Evolutionary conservation across 176 grass and related monocot species (phyloP).

Genomic region (Avena sativa): DNA sequence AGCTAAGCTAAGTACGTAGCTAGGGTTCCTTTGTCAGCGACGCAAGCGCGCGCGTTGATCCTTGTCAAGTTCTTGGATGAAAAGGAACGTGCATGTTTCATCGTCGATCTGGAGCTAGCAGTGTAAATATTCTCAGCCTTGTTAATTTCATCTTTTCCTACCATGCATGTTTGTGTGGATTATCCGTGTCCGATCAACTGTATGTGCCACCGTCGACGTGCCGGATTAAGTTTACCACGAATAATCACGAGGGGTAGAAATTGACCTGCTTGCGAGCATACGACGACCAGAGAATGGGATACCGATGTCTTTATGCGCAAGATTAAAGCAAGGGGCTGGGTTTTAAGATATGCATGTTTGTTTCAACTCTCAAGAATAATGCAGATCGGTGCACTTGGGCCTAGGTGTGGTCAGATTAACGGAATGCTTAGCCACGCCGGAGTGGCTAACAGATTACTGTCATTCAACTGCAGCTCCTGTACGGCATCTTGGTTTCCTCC

Average conservation of each 20-base stretch:
- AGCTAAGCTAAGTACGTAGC: constrained; percentile 7
- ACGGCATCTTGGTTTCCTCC: background rate
- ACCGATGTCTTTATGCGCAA: background rate
- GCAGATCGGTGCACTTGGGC: background rate
- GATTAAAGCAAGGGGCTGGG: background rate
- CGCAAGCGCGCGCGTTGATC: constrained; percentile 30
- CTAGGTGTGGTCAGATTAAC: background rate
- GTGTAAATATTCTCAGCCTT: constrained; percentile 43
- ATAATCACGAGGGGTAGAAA: background rate
- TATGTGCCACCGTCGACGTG: background rate
- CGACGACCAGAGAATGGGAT: too few relatives aligned
- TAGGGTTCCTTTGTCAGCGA: background rate
- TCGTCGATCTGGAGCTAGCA: background rate
- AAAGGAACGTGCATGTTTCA: constrained; percentile 21
- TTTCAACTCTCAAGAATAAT: background rate
- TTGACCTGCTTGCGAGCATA: background rate
- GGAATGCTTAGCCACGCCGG: too few relatives aligned
- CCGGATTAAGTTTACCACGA: background rate
- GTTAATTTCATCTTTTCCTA: background rate
- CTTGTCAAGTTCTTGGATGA: constrained; percentile 39
- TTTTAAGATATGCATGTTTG: background rate
- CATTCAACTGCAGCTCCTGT: constrained; percentile 9
- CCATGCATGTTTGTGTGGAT: background rate
- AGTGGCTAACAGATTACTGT: background rate
- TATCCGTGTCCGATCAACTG: too few relatives aligned